Base-by-base conservation (phyloP, 306 rosid genomes). In the Parietaria judaica region DNA sequence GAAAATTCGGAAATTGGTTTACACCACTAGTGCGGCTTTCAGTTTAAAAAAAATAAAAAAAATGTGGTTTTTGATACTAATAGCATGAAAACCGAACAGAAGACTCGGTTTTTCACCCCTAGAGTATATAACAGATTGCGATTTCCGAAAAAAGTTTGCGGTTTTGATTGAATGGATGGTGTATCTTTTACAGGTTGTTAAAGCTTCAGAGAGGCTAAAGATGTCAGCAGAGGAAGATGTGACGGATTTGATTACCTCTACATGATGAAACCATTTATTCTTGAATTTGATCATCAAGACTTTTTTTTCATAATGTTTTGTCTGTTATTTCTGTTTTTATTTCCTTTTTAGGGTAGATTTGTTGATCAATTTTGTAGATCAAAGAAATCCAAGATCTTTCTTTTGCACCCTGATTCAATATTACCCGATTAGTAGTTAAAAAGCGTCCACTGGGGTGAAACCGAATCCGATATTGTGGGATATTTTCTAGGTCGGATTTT, bases 211-310 rank as follows among this genome's bases (percentile, higher is more conserved):
- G 12, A 77, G 83, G 7, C 62, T 84, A 68, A 67, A 54, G 71
- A 79, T 45, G 51, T 77, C 87, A 1, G 76, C 84, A 43, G 76
- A 66, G 41, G 75, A 55, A 61, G 91, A 81, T 2, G 66, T 51
- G 64, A 8, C 69, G 6, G 64, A 50, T 23, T 47, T 81, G 68
- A 70, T 71, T 35, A 60, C 45, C 12, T 17, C 38, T 45, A 62
- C 57, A 17, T 75, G 66, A 74, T 14, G 46, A 49, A 2, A 23
- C 31, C 31, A 23, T 23, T 23, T 2, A 23, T 23, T 23, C 31
- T 11, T 23, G 36, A n/a, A 15, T 34, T 51, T 13, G 16, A n/a
- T 6, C 38, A 15, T 55, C 36, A 61, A 59, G 1, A 23, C 31
- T 23, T 23, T 23, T 54, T 61, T 38, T 48, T 53, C 3, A 46